Base-by-base conservation (phyloP, 139 green algal species). In the Pseudopediastrum boryanum region DNA sequence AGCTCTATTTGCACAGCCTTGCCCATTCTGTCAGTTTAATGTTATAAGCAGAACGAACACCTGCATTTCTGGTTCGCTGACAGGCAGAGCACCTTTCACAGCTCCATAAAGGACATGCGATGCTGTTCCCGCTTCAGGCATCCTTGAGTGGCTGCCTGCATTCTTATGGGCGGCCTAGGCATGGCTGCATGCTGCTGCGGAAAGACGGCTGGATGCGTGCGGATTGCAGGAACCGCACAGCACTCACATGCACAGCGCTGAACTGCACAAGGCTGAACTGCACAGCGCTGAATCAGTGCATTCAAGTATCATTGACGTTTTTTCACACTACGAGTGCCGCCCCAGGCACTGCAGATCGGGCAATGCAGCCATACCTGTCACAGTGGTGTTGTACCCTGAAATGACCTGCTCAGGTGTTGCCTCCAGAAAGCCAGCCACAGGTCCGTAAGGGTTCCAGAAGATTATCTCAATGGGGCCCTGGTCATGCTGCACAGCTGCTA, bases 341-440 rank as follows among this genome's bases (percentile, higher is more conserved):
- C 25, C 12, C 58, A 39, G 58, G n/a, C 58, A 67, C 58, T 67
- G 58, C 21, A 43, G 58, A 66, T 29, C 58, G 25, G 4, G 6
- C n/a, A 41, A 27, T 12, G 3, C n/a, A 29, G 12, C 21, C 58
- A 35, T n/a, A 77, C 70, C 70, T 68, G 51, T 68, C 3, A 77
- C 70, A 27, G 51, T 44, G 4, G 52, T 27, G 39, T 67, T 63
- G 41, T 56, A 77, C 10, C 35, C 70, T 31, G 31, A 38, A 7
- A 54, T 36, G 12, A 77, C 42, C 50, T 77, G 70, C 70, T 67
- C 70, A 44, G 70, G 21, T n/a, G 70, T 46, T 27, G 33, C 70
- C 27, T 38, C 36, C 21, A 67, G 33, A 3, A 68, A 43, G 1
- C 19, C 19, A 31, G 51, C 36, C 62, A 70, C 36, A 21, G 58